A percentile compares a stretch with the other conserved stretches of the same genome.
phyloP scores from a whole-genome alignment of 805 yeast species.

The Lachancea waltii region DNA sequence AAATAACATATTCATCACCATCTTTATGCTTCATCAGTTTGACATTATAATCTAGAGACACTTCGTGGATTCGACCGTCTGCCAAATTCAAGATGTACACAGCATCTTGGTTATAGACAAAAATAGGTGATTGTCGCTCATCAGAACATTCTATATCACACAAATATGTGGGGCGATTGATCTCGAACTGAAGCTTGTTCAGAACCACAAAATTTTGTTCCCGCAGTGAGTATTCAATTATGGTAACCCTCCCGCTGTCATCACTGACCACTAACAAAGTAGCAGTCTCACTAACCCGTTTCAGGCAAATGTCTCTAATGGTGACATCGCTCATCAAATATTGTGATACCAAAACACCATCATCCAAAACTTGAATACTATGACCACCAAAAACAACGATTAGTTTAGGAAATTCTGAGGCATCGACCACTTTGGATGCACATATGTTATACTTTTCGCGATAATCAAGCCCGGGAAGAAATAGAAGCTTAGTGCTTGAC shows the following conservation, averaged over 20 bases:
- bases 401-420: no score
- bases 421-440: no score
- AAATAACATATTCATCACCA: background rate
- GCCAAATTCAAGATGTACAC: background rate
- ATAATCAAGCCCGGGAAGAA: no score
- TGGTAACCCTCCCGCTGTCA: background rate
- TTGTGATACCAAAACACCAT: background rate
- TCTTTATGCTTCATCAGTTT: background rate
- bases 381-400: background rate
- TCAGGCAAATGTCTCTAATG: background rate
- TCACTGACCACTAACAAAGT: background rate
- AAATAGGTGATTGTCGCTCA: background rate
- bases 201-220: background rate
- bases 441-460: no score
- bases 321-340: background rate
- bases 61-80: background rate
- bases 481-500: no score
- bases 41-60: background rate
- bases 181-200: background rate
- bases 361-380: background rate
- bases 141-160: no score
- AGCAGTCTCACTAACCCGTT: no score
- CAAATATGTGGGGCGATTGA: background rate
- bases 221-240: background rate
- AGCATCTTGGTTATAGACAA: slow-evolving; percentile 1